Evolutionary conservation across 495 filamentous ascomycete genomes (phyloP).

Genomic region (Xylaria intraflava): DNA sequence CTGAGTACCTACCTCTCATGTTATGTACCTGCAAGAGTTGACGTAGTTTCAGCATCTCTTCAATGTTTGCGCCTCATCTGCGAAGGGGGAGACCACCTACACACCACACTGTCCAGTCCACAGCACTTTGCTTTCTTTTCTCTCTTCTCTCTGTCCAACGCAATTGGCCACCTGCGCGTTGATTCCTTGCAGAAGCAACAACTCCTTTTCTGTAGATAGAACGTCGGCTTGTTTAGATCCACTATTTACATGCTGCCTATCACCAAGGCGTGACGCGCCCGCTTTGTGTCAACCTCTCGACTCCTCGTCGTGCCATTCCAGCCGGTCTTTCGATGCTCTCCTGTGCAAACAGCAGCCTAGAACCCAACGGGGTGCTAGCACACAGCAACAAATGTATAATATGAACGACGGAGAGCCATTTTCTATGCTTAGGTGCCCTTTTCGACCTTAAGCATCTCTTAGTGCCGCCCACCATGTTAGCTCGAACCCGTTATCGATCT

Average conservation of each 20-base stretch:
- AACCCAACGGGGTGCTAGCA: slow-evolving; percentile 25
- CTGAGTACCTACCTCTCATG: too few species aligned
- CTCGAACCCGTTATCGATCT: slow-evolving; percentile 50
- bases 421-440: slow-evolving; percentile 10
- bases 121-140: neutral
- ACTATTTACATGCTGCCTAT: neutral
- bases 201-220: neutral
- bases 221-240: neutral
- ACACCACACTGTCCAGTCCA: too few species aligned
- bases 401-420: slow-evolving; percentile 18
- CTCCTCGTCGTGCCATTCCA: neutral
- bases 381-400: slow-evolving; percentile 12
- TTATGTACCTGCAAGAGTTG: too few species aligned
- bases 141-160: neutral
- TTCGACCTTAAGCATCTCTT: slow-evolving; percentile 8
- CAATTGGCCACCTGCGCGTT: neutral
- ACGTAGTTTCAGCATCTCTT: too few species aligned
- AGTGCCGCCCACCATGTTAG: slow-evolving; percentile 33
- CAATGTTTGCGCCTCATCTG: too few species aligned
- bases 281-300: neutral
- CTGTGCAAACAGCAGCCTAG: slow-evolving; percentile 26
- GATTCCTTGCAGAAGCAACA: neutral
- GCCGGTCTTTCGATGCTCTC: slow-evolving; percentile 26
- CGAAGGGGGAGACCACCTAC: too few species aligned
- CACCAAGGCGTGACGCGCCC: neutral